Evolutionary conservation across 805 yeast genomes (phyloP), one percentile per base, ranked within the genome.

Genomic region (Nakazawaea siamensis): DNA sequence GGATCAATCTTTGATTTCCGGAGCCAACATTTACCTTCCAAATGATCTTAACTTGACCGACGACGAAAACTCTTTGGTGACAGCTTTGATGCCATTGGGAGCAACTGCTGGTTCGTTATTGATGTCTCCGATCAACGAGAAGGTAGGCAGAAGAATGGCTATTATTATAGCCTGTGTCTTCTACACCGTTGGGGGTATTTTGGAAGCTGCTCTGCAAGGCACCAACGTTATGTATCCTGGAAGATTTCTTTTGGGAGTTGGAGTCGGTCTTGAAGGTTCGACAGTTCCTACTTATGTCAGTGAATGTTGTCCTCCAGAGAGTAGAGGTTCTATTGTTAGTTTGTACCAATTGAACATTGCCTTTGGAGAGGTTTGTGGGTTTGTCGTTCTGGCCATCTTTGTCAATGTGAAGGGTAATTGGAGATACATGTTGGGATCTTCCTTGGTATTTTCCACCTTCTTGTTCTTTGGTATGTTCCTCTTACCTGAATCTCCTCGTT

Each of bases 1-100:
- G 29, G 85, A 77, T 54, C 84, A 77, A 60, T 73, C 81, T n/a
- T 63, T 76, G 29, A 77, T 77, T 41, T 66, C 75, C 19, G 84
- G 83, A 49, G 84, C 84, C 3, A 59, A 65, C 24, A 59, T 71
- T 35, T 70, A 71, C 17, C 65, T 76, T 66, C 60, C 57, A 12
- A 51, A 51, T 2, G 64, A 60, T 18, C 58, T 76, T 20, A 27
- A 50, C 18, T 54, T 76, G 27, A 46, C 60, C 13, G 40, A 55
- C 5, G 55, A 60, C 41, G 62, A 76, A 44, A 58, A 57, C 33
- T 75, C 82, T 1, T 60, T 76, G 39, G 70, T 76, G 13, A 64
- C 73, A 20, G 60, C 79, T 18, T 61, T 73, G 38, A 73, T 76
- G 79, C 83, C 84, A 12, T 54, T 77, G 27, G 84, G 83, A 43